A percentile compares a stretch with the other conserved stretches of the same genome.
Evolutionary conservation across 1,284 basidiomycete species (phyloP).

Genomic region (Marasmius fiardii): DNA sequence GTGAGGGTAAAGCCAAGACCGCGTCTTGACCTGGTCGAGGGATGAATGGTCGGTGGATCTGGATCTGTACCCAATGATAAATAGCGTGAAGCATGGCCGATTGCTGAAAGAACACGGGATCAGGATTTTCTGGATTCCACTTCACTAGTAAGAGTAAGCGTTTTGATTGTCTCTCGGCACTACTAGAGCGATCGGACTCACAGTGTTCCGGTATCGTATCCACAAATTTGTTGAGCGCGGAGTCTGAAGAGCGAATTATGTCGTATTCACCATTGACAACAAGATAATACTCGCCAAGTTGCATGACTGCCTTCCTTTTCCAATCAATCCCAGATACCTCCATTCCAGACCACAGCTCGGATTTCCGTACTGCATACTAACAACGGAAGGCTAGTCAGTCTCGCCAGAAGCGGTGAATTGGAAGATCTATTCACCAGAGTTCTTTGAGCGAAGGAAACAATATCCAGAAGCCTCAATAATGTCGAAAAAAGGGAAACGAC

Average conservation of each 20-base stretch:
- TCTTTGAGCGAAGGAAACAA: conserved; percentile 50
- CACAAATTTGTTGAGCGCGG: conserved; percentile 47
- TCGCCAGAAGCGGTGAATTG: background rate
- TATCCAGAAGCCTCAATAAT: conserved; percentile 51
- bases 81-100: conserved; percentile 17
- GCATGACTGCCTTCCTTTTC: conserved; percentile 30
- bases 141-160: conserved; percentile 20
- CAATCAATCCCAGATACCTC: background rate
- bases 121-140: conserved; percentile 40
- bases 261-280: background rate
- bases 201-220: conserved; percentile 41
- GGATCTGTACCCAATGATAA: conserved; percentile 43
- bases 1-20: conserved; percentile 34
- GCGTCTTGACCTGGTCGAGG: conserved; percentile 30
- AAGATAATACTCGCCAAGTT: background rate
- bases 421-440: conserved; percentile 40
- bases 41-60: conserved; percentile 52
- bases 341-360: conserved; percentile 31
- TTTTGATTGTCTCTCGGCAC: background rate
- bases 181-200: conserved; percentile 17
- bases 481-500: conserved; percentile 9
- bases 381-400: background rate
- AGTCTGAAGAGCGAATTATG: conserved; percentile 35
- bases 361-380: conserved; percentile 21
- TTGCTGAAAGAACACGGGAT: conserved; percentile 19